Evolutionary conservation across 2,329 filamentous ascomycete species (phyloP), one percentile per base, ranked within the genome.

Genomic region (Sporothrix pseudoabietina): DNA sequence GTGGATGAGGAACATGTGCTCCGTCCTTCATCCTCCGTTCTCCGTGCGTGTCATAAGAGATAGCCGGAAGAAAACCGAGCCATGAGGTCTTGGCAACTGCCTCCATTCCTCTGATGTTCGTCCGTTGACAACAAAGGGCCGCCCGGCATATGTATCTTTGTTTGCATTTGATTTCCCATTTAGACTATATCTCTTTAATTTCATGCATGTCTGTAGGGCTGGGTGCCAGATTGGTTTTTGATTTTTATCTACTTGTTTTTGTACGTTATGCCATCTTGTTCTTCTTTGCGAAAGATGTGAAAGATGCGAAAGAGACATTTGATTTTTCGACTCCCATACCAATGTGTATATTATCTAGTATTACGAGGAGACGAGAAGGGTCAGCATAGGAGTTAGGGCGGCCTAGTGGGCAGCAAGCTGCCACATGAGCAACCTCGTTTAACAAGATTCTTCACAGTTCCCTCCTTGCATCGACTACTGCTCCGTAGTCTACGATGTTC

Each of bases 341-440:
- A 30, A 49, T 71, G 39, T 71, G 72, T 71, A 73, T 71, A 73
- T 49, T 47, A 71, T 41, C 59, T 70, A 73, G 71, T 73, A 71
- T 61, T 16, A 70, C 44, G 49, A 55, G 55, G 35, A 30, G 39
- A 57, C 30, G 66, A 65, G 14, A 47, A n/a, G n/a, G 55, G 26
- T 41, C 10, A 19, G n/a, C 55, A 49, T 16, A 16, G 39, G 54
- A 30, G 47, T 61, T 59, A 59, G 49, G 32, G 22, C 65, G 65
- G 65, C 44, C 41, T 52, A n/a, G 68, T 39, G 66, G 49, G 39
- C 68, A 32, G 52, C n/a, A 22, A 35, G 68, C 68, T 70, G 68
- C 65, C 35, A 69, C 41, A 26, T 26, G 26, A 26, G 26, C 26
- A 26, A 26, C 26, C 26, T 26, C 26, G 26, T 26, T 22, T 66